Conservation (phyloP, 2,329 filamentous ascomycete genomes). For the Colletotrichum godetiae region DNA sequence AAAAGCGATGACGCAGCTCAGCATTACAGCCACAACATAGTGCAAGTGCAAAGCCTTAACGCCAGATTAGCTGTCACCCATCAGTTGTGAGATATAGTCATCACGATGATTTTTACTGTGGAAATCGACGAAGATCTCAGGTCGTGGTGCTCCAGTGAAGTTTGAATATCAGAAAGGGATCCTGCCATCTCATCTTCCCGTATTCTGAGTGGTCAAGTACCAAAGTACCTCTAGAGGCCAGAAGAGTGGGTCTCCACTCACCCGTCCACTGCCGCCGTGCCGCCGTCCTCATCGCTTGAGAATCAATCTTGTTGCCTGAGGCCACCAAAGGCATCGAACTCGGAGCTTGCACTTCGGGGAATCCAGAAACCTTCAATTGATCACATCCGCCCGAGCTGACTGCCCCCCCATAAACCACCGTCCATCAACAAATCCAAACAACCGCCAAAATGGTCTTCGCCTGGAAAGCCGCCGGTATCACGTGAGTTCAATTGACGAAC, state of each 20-base stretch:
- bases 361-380: constrained; percentile 45
- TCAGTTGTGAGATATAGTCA: background rate
- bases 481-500: constrained; percentile 71
- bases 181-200: constrained; percentile 9
- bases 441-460: constrained; percentile 89
- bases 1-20: background rate
- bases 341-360: constrained; percentile 35
- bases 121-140: background rate
- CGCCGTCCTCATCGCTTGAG: background rate
- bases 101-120: background rate
- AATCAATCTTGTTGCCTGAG: constrained; percentile 20
- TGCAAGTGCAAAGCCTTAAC: background rate
- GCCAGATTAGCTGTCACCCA: background rate
- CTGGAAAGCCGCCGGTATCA: constrained; percentile 98
- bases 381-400: constrained; percentile 45
- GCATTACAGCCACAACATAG: background rate
- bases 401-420: constrained; percentile 38
- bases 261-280: background rate
- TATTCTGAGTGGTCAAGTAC: background rate
- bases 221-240: background rate
- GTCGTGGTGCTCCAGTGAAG: background rate
- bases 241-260: background rate
- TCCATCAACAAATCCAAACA: constrained; percentile 45
- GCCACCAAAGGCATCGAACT: constrained; percentile 37
- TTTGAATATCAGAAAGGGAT: background rate